Evolutionary conservation across 176 grass and related monocot species (phyloP), one percentile per base, ranked within the genome.

Genomic region (Dendrocalamus sinicus): DNA sequence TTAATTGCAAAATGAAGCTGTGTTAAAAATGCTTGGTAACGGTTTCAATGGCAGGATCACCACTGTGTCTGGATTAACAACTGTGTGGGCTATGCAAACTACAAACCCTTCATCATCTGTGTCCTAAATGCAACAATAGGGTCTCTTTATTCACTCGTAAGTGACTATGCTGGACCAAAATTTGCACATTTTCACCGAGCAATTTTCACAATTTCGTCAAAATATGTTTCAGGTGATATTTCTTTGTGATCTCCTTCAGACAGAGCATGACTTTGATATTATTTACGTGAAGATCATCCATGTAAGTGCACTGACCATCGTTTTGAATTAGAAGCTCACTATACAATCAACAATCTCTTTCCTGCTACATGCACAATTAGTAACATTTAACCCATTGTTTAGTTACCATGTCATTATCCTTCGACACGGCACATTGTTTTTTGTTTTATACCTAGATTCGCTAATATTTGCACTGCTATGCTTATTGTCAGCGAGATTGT

Each of bases 51-150:
- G 64, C 84, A 99, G 96, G 96, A 99, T 88, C 96, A 99, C 91
- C 96, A 99, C 70, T 99, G 96, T 86, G 81, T 92, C 8, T 99
- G 96, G 93, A 94, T 99, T 77, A 92, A 93, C 84, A 99, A 99
- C 81, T 99, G 96, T 41, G 93, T 99, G 65, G 96, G 96, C 58
- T 99, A 99, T 70, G 70, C 90, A 17, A 99, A 99, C 63, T 99
- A 96, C 87, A 99, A 99, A 73, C 24, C 92, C 8, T 99, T 92
- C 78, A 86, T 99, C 72, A 86, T 99, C 41, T 99, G 89, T 55
- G 84, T 96, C 53, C 89, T 99, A 24, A 84, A 96, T 92, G 96
- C 92, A 76, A 85, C 93, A 60, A 81, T 92, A 6, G 90, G 87
- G 30, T 99, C 96, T 70, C 91, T 99, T 63, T 96, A 96, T 87